A percentile compares a stretch with the other conserved stretches of the same genome.
Conservation (phyloP, 75 land plant species). For the Sequoiadendron giganteum region DNA sequence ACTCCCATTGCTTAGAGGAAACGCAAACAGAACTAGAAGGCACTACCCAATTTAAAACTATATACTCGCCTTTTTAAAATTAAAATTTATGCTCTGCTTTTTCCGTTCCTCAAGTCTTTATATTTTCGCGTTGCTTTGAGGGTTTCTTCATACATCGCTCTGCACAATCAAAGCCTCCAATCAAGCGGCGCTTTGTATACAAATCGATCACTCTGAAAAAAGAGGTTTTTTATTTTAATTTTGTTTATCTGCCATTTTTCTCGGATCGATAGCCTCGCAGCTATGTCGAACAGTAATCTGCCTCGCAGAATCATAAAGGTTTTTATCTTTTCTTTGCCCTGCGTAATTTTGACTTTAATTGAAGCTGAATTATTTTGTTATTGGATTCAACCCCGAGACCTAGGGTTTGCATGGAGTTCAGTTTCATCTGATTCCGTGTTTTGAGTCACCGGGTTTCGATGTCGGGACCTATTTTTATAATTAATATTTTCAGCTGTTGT, state of each 20-base stretch:
- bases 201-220: too few relatives aligned
- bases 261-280: not conserved
- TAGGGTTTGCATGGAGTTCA: not conserved
- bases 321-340: not conserved
- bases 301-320: conserved; percentile 57
- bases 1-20: not conserved
- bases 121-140: not conserved
- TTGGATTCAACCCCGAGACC: not conserved
- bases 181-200: too few relatives aligned
- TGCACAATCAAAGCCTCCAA: too few relatives aligned
- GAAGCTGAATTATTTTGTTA: not conserved
- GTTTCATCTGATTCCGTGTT: not conserved
- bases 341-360: not conserved
- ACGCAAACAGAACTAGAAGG: not conserved
- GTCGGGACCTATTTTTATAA: not conserved
- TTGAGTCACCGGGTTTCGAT: not conserved
- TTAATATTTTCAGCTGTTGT: not conserved
- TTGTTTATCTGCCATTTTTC: not conserved
- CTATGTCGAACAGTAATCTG: conserved; percentile 38
- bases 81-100: not conserved
- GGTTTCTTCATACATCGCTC: not conserved
- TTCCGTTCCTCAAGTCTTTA: not conserved
- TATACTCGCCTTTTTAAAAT: not conserved
- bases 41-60: not conserved
- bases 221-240: too few relatives aligned